These are phyloP conservation scores for Aegilops speltoides DNA, from an alignment of 176 grass and related monocot species.

Conservation along the genomic window DNA sequence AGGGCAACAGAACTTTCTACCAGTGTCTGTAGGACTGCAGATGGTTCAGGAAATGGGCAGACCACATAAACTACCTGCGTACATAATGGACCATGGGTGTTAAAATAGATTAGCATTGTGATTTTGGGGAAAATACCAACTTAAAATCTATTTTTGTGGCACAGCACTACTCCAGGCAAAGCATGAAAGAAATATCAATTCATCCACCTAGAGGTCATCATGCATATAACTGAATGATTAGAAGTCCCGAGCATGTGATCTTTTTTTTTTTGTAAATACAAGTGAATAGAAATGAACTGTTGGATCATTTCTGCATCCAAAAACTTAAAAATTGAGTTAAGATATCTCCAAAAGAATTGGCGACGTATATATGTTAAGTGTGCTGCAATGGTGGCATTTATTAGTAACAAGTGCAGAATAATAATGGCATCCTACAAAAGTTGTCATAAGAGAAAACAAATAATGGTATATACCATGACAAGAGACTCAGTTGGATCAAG, in stretches of 20 bases:
- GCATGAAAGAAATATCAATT: neutral
- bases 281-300: neutral
- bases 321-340: neutral
- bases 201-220: neutral
- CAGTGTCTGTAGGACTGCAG: conserved; percentile 74
- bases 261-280: neutral
- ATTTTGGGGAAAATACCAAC: neutral
- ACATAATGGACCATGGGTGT: conserved; percentile 11
- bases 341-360: neutral
- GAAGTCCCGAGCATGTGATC: neutral
- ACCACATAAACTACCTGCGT: conserved; percentile 91
- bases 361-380: neutral
- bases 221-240: neutral
- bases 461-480: neutral
- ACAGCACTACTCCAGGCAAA: conserved; percentile 21
- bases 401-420: neutral
- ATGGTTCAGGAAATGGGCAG: conserved; percentile 90
- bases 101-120: conserved; percentile 13
- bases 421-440: neutral
- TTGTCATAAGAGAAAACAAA: neutral
- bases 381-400: neutral
- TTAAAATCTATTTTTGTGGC: neutral
- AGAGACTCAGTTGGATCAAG: neutral
- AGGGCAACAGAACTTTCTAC: conserved; percentile 87
- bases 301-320: neutral